Conservation (phyloP, 2,329 filamentous ascomycete genomes). For the Xylariaceae sp. region DNA sequence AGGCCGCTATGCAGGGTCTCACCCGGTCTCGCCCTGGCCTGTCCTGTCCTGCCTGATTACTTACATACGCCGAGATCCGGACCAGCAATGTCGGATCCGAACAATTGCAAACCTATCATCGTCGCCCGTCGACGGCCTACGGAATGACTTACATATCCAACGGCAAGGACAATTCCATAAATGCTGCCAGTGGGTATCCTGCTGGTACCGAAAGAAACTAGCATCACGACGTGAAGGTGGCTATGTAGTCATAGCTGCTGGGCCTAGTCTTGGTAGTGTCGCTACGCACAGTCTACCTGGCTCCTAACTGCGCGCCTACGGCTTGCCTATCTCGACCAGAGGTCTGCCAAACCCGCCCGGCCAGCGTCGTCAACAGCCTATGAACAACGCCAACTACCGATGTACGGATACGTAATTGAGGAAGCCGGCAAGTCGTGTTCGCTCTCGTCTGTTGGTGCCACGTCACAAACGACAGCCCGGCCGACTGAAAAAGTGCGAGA, state of each 20-base stretch:
- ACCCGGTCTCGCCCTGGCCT: not conserved
- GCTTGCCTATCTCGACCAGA: too few species aligned
- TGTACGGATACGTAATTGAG: not conserved
- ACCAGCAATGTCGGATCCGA: not conserved
- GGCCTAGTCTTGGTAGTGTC: too few species aligned
- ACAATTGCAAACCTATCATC: not conserved
- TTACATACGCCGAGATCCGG: not conserved
- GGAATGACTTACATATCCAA: not conserved
- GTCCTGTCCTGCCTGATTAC: not conserved
- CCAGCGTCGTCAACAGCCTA: too few species aligned
- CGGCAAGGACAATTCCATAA: not conserved
- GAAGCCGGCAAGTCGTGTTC: constrained; percentile 6
- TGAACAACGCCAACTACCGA: too few species aligned
- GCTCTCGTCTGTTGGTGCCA: constrained; percentile 7
- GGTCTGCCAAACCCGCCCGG: too few species aligned
- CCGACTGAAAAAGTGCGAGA: constrained; percentile 1
- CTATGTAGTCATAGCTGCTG: too few species aligned
- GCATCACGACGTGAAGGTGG: too few species aligned
- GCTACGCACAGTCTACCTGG: too few species aligned
- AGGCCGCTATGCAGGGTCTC: not conserved
- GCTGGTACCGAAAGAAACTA: too few species aligned
- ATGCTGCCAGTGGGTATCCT: too few species aligned
- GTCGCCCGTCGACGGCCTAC: not conserved
- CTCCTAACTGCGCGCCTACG: too few species aligned
- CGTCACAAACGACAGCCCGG: constrained; percentile 1